phyloP scores from a whole-genome alignment of 805 yeast species.

The Candida morakotiae region DNA sequence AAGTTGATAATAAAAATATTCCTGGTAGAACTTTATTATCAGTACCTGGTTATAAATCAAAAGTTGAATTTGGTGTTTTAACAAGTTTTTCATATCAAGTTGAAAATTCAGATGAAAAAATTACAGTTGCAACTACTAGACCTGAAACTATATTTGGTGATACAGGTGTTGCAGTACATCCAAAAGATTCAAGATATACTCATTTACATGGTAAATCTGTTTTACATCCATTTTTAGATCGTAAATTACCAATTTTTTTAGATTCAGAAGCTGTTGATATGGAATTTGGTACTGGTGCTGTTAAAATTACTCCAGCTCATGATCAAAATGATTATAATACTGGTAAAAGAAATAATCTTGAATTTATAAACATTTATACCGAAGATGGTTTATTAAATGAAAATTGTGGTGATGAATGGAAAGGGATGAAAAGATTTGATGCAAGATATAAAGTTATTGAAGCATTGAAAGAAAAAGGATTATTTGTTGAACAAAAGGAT shows the following conservation, averaged over 20 bases:
- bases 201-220: conserved; percentile 94
- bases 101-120: conserved; percentile 77
- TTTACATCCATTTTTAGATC: conserved; percentile 83
- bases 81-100: conserved; percentile 94
- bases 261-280: conserved; percentile 95
- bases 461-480: conserved; percentile 64
- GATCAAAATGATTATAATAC: conserved; percentile 95
- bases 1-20: conserved; percentile 89
- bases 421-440: conserved; percentile 88
- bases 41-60: conserved; percentile 88
- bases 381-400: conserved; percentile 91
- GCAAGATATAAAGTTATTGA: conserved; percentile 86
- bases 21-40: conserved; percentile 74
- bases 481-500: conserved; percentile 76
- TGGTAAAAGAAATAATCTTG: conserved; percentile 90
- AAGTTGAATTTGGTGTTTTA: conserved; percentile 92
- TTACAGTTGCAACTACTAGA: conserved; percentile 96
- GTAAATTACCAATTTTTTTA: conserved; percentile 80
- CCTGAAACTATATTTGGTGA: conserved; percentile 99
- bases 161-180: conserved; percentile 97
- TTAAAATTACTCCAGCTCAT: conserved; percentile 97
- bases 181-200: conserved; percentile 85
- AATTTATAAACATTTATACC: conserved; percentile 83
- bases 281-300: conserved; percentile 99
- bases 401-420: conserved; percentile 84